These are phyloP conservation scores for Chaetoceros tenuissimus DNA, from an alignment of 108 stramenopile genomes.

Conservation along the genomic window DNA sequence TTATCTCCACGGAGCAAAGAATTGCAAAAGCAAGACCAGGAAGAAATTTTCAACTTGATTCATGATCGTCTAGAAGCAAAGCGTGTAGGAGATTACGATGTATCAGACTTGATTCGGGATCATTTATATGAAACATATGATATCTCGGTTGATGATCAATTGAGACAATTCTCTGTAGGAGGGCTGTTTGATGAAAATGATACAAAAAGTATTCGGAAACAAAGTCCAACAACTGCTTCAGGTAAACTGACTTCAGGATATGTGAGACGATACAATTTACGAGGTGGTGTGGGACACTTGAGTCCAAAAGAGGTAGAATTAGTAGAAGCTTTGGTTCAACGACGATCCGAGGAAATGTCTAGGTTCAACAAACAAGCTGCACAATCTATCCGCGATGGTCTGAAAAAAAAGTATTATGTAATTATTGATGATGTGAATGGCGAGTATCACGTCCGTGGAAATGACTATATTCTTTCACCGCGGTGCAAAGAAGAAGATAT, in stretches of 20 bases:
- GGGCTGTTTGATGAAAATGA: not conserved
- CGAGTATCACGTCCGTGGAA: not conserved
- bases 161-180: constrained; percentile 33
- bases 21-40: not conserved
- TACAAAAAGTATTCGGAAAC: not conserved
- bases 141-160: constrained; percentile 37
- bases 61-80: constrained; percentile 28
- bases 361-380: not conserved
- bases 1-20: not conserved
- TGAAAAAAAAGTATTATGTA: not conserved
- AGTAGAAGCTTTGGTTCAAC: not conserved
- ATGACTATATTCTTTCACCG: not conserved
- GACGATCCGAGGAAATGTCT: not conserved
- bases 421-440: not conserved
- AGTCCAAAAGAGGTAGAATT: not conserved
- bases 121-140: constrained; percentile 26
- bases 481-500: not conserved
- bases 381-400: not conserved
- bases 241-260: not conserved
- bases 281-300: not conserved
- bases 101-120: constrained; percentile 50
- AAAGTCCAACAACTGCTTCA: not conserved
- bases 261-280: not conserved
- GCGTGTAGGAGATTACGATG: constrained; percentile 32
- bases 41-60: constrained; percentile 9